Conservation (phyloP, 1,284 basidiomycete species). For the Puccinia triticina region DNA sequence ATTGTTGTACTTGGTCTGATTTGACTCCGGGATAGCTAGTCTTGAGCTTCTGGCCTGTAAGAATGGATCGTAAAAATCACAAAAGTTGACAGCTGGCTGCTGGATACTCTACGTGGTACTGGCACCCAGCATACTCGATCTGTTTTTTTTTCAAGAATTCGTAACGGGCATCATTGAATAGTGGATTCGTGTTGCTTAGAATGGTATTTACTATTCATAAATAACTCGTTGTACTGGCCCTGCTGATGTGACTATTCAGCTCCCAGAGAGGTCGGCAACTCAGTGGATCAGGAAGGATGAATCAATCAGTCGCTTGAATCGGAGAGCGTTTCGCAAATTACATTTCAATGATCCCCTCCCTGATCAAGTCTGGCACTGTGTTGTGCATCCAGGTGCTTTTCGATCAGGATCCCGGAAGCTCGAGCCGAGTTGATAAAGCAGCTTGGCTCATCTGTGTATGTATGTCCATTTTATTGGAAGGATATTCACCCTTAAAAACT, state of each 20-base stretch:
- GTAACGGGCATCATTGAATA: too few species aligned
- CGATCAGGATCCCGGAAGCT: background rate
- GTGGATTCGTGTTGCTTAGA: too few species aligned
- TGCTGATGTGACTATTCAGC: background rate
- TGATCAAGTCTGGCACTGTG: background rate
- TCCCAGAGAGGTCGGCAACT: background rate
- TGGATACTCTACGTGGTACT: too few species aligned
- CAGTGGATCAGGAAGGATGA: background rate
- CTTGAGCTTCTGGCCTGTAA: too few species aligned
- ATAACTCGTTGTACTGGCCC: too few species aligned
- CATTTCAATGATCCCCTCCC: conserved; percentile 6
- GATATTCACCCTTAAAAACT: background rate
- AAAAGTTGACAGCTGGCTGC: too few species aligned
- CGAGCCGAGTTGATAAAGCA: conserved; percentile 7
- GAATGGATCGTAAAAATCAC: too few species aligned
- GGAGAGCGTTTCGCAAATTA: background rate
- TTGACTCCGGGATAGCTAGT: too few species aligned
- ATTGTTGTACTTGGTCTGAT: too few species aligned
- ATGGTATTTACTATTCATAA: too few species aligned
- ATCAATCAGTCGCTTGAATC: conserved; percentile 10
- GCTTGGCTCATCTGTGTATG: conserved; percentile 19
- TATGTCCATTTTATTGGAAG: background rate
- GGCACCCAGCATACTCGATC: too few species aligned
- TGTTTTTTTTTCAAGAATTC: too few species aligned
- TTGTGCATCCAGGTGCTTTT: background rate